These are phyloP conservation scores for Rossbeevera mucosa DNA, from an alignment of 768 basidiomycete genomes.

Conservation along the genomic window DNA sequence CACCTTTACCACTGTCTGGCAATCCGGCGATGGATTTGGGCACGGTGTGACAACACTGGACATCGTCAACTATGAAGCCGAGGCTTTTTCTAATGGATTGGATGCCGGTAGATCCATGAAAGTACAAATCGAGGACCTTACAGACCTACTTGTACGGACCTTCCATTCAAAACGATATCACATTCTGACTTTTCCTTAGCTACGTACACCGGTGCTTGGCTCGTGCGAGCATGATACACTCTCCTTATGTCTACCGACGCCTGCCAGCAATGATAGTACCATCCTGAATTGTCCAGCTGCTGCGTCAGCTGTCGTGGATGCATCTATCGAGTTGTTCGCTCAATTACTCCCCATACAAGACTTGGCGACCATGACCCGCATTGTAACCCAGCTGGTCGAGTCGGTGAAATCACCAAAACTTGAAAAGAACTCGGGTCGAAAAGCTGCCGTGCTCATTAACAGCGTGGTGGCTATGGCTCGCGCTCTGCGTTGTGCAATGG, in stretches of 20 bases:
- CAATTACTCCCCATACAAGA: slow-evolving; percentile 78
- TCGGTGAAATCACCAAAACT: slow-evolving; percentile 69
- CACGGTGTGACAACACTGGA: slow-evolving; percentile 82
- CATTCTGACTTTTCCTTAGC: slow-evolving; percentile 13
- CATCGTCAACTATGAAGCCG: slow-evolving; percentile 42
- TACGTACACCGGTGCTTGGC: slow-evolving; percentile 70
- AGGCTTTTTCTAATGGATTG: slow-evolving; percentile 16
- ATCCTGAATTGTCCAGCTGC: slow-evolving; percentile 67
- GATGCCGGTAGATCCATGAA: slow-evolving; percentile 51
- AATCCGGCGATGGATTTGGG: slow-evolving; percentile 81
- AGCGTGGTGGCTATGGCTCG: slow-evolving; percentile 69
- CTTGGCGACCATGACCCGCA: slow-evolving; percentile 47
- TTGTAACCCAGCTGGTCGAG: slow-evolving; percentile 57
- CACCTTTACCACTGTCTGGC: slow-evolving; percentile 82
- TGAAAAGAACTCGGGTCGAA: slow-evolving; percentile 83
- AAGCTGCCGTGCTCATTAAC: slow-evolving; percentile 80
- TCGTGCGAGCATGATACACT: slow-evolving; percentile 86
- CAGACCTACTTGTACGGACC: slow-evolving; percentile 67
- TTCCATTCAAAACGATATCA: neutral
- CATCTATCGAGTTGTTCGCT: slow-evolving; percentile 83
- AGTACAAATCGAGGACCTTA: slow-evolving; percentile 75
- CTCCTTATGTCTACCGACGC: slow-evolving; percentile 54
- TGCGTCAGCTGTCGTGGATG: slow-evolving; percentile 79
- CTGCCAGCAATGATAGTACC: slow-evolving; percentile 41
- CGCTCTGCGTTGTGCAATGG: slow-evolving; percentile 56